Percentiles rank a stretch among this genome's conserved stretches.
These are phyloP conservation scores for Millerozyma acaciae DNA, from an alignment of 805 yeast species.

Conservation along the genomic window DNA sequence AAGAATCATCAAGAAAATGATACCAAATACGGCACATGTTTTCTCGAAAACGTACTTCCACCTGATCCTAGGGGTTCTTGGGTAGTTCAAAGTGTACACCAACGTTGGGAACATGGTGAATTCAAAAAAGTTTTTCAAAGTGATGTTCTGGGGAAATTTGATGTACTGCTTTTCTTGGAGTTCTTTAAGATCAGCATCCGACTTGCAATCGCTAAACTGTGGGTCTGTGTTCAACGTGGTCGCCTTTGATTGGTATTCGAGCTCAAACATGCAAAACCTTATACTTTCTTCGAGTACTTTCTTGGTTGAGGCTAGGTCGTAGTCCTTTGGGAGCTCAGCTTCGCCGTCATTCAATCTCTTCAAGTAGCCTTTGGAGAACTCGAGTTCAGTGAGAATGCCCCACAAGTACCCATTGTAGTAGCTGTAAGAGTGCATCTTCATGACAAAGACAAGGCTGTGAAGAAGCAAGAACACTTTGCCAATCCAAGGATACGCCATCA, in stretches of 20 bases:
- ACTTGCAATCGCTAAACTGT: slow-evolving; percentile 9
- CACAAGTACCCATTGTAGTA: slow-evolving; percentile 90
- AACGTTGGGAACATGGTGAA: slow-evolving; percentile 88
- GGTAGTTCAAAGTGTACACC: slow-evolving; percentile 78
- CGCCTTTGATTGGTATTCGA: slow-evolving; percentile 50
- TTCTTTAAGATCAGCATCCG: slow-evolving; percentile 6
- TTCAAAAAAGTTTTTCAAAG: slow-evolving; percentile 60
- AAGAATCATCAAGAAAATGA: slow-evolving; percentile 75
- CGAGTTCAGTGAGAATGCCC: slow-evolving; percentile 53
- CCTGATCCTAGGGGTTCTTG: slow-evolving; percentile 67
- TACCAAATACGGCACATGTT: slow-evolving; percentile 78
- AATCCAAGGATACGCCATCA: slow-evolving; percentile 75
- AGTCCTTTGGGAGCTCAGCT: slow-evolving; percentile 16
- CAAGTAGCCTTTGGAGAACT: slow-evolving; percentile 43
- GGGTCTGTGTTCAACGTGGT: slow-evolving; percentile 11
- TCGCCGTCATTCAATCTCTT: slow-evolving; percentile 32
- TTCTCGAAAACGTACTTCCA: slow-evolving; percentile 68
- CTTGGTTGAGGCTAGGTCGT: slow-evolving; percentile 21
- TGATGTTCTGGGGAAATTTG: slow-evolving; percentile 72
- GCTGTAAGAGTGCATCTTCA: slow-evolving; percentile 94
- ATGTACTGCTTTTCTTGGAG: slow-evolving; percentile 11
- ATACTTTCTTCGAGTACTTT: slow-evolving; percentile 45
- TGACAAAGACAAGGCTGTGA: slow-evolving; percentile 80
- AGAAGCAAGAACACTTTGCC: slow-evolving; percentile 80
- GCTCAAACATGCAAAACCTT: slow-evolving; percentile 69